Conservation (phyloP, 495 filamentous ascomycete genomes). For the Penicillium lividum region DNA sequence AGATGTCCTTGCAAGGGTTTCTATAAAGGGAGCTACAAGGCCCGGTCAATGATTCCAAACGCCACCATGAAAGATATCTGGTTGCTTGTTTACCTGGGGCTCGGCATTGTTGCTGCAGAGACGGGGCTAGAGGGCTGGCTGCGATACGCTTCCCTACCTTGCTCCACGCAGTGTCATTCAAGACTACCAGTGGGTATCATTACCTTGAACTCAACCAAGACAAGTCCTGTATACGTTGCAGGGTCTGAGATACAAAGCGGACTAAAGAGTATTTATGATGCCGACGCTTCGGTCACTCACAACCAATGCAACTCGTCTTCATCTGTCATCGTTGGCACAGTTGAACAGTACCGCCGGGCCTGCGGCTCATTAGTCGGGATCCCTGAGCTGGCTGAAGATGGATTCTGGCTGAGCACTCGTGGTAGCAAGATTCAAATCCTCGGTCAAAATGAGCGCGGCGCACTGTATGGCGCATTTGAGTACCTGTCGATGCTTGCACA, state of each 20-base stretch:
- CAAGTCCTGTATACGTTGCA: conserved; percentile 58
- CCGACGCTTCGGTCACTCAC: conserved; percentile 29
- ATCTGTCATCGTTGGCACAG: conserved; percentile 51
- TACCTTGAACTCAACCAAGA: conserved; percentile 53
- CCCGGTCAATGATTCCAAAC: not conserved
- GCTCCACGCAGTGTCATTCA: conserved; percentile 25
- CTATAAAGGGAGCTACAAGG: not conserved
- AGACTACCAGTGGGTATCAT: conserved; percentile 50
- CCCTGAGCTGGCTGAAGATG: conserved; percentile 58
- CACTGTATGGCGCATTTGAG: conserved; percentile 69
- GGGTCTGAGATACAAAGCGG: conserved; percentile 60
- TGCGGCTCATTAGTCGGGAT: conserved; percentile 24
- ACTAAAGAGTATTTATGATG: conserved; percentile 50
- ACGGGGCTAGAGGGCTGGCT: conserved; percentile 65
- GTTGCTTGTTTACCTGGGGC: not conserved
- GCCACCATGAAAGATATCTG: not conserved
- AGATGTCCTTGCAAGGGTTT: not conserved
- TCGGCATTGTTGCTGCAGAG: conserved; percentile 24
- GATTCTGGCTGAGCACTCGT: conserved; percentile 58
- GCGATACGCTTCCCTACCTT: conserved; percentile 59
- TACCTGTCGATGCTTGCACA: conserved; percentile 67
- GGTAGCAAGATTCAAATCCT: conserved; percentile 55
- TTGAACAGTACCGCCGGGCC: conserved; percentile 45
- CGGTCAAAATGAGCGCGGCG: conserved; percentile 67
- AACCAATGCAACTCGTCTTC: conserved; percentile 22